Percentiles rank a stretch among this genome's conserved stretches.
Conservation (phyloP, 148 eudicot genomes). For the Amaranthus hypochondriacus region DNA sequence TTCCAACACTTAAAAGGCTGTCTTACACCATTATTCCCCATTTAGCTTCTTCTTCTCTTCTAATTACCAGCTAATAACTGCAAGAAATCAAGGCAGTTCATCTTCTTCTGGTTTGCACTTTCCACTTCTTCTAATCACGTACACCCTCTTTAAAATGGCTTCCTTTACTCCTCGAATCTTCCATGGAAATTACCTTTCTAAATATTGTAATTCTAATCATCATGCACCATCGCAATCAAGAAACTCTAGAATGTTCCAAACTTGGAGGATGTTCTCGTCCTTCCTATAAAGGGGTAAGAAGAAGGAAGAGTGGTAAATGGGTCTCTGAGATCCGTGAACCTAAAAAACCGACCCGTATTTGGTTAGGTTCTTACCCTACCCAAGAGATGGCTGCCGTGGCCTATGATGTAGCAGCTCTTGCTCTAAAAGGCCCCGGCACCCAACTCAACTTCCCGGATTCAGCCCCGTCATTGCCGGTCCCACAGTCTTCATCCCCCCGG, state of each 20-base stretch:
- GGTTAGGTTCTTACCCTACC: constrained; percentile 71
- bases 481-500: constrained; percentile 12
- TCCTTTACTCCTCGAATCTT: background rate
- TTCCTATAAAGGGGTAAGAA: constrained; percentile 55
- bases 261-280: background rate
- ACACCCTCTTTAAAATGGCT: constrained; percentile 13
- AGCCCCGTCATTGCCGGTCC: constrained; percentile 12
- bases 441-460: constrained; percentile 58
- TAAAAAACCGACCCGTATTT: constrained; percentile 53
- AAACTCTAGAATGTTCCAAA: background rate
- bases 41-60: background rate
- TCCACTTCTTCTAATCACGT: background rate
- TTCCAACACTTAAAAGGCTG: constrained; percentile 12
- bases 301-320: constrained; percentile 66
- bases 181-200: constrained; percentile 7
- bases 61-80: background rate
- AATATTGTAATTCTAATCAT: too few relatives aligned
- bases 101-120: constrained; percentile 17
- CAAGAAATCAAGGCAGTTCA: constrained; percentile 2
- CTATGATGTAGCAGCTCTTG: constrained; percentile 69
- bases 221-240: background rate
- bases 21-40: constrained; percentile 4
- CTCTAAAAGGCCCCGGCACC: constrained; percentile 50
- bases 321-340: constrained; percentile 83
- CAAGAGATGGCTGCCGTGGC: constrained; percentile 82